A percentile compares a stretch with the other conserved stretches of the same genome.
phyloP scores from a whole-genome alignment of 148 eudicot genomes.

The Diospyros kaki region DNA sequence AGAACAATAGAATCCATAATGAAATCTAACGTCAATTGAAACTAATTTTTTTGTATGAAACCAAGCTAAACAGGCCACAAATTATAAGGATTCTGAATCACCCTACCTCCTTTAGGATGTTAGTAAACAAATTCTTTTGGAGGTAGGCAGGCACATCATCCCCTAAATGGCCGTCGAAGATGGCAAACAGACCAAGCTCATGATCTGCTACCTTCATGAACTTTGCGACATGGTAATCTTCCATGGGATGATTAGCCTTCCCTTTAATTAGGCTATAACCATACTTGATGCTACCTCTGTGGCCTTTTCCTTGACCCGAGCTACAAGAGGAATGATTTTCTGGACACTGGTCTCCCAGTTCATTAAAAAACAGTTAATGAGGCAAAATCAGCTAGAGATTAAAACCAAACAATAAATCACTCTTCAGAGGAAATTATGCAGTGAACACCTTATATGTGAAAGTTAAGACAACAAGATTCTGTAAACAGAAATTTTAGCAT shows the following conservation, averaged over 20 bases:
- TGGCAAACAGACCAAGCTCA: conserved; percentile 52
- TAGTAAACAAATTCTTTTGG: conserved; percentile 38
- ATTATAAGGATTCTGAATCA: background rate
- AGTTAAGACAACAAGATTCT: background rate
- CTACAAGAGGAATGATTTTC: conserved; percentile 16
- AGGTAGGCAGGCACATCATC: conserved; percentile 42
- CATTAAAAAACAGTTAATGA: background rate
- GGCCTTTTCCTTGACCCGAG: conserved; percentile 45
- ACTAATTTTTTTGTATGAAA: background rate
- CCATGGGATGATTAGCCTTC: conserved; percentile 57
- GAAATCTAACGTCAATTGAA: background rate
- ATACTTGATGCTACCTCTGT: conserved; percentile 28
- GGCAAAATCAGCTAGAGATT: background rate
- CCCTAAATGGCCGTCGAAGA: conserved; percentile 51
- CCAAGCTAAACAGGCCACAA: background rate
- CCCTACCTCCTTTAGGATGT: conserved; percentile 49
- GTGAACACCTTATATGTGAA: background rate
- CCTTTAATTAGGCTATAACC: conserved; percentile 52
- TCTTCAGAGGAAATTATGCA: background rate
- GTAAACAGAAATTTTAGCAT: background rate
- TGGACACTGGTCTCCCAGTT: background rate
- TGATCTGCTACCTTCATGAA: conserved; percentile 33
- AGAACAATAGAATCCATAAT: conserved; percentile 5
- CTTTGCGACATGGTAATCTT: conserved; percentile 52
- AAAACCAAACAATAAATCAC: background rate